Evolutionary conservation across 495 filamentous ascomycete genomes (phyloP).

Genomic region (Aspergillus steynii): DNA sequence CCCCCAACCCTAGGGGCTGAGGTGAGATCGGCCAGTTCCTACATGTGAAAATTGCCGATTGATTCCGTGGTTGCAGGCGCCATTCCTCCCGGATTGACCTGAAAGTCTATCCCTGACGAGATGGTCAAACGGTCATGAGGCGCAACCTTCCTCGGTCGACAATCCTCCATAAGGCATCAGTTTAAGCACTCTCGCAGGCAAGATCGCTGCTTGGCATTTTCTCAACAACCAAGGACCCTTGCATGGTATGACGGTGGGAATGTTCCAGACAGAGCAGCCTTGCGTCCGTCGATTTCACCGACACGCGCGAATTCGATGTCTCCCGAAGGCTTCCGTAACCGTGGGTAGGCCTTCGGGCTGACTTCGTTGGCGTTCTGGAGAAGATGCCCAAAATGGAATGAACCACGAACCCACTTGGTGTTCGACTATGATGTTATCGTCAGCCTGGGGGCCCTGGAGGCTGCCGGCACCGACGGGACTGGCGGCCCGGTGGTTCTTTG

Average conservation of each 20-base stretch:
- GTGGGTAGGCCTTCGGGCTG: neutral
- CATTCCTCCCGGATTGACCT: neutral
- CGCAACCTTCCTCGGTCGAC: too few species aligned
- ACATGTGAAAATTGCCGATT: neutral
- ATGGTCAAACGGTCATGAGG: too few species aligned
- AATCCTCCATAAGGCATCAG: neutral
- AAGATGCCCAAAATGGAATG: neutral
- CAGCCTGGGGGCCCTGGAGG: neutral
- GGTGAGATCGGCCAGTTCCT: neutral
- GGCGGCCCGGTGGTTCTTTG: neutral
- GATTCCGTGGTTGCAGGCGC: neutral
- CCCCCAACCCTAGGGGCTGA: neutral
- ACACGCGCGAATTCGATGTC: neutral
- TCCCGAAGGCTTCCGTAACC: neutral
- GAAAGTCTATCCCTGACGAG: neutral
- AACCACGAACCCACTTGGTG: neutral
- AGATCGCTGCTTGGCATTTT: neutral
- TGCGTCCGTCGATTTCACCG: neutral
- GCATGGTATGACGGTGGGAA: neutral
- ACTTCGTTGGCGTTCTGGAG: neutral
- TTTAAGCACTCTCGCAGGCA: neutral
- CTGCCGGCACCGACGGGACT: neutral
- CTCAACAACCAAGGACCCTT: neutral
- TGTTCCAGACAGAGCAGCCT: neutral
- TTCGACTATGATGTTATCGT: neutral